Percentiles rank a stretch among this genome's conserved stretches.
Conservation (phyloP, 176 grass and related monocot species). For the Phoenix roebelenii region DNA sequence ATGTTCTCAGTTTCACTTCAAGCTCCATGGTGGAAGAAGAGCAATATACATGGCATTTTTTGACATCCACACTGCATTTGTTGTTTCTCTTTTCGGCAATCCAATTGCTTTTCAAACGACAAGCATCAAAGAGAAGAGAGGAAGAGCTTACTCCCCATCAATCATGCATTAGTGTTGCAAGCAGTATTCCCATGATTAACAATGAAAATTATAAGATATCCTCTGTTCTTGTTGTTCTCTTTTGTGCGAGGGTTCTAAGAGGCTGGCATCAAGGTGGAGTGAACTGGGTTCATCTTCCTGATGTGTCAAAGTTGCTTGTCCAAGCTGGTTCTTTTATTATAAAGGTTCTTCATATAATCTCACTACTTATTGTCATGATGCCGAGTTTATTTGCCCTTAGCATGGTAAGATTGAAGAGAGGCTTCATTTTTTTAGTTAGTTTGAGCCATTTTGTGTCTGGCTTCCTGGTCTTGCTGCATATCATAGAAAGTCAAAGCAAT, state of each 20-base stretch:
- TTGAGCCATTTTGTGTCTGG: conserved; percentile 37
- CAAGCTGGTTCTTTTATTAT: conserved; percentile 46
- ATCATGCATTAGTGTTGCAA: background rate
- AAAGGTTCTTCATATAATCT: conserved; percentile 56
- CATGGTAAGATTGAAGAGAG: conserved; percentile 24
- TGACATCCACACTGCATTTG: conserved; percentile 73
- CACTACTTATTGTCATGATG: conserved; percentile 37
- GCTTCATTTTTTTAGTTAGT: conserved; percentile 36
- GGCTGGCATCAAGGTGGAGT: conserved; percentile 96
- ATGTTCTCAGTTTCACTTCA: conserved; percentile 60
- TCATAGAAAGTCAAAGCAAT: conserved; percentile 32
- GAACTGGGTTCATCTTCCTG: conserved; percentile 84
- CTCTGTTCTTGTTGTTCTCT: conserved; percentile 50
- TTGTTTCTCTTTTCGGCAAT: conserved; percentile 60
- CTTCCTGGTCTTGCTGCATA: conserved; percentile 61
- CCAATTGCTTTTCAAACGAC: conserved; percentile 27
- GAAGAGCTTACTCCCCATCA: conserved; percentile 1
- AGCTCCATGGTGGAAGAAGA: conserved; percentile 99
- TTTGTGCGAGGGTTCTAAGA: conserved; percentile 79
- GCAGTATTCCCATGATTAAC: background rate
- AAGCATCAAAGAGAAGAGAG: conserved; percentile 23
- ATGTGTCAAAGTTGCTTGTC: conserved; percentile 71
- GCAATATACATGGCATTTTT: conserved; percentile 93
- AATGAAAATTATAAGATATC: conserved; percentile 22
- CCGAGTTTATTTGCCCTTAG: conserved; percentile 38